These are phyloP conservation scores for Botrytis elliptica DNA, from an alignment of 2,329 filamentous ascomycete genomes.

Conservation along the genomic window DNA sequence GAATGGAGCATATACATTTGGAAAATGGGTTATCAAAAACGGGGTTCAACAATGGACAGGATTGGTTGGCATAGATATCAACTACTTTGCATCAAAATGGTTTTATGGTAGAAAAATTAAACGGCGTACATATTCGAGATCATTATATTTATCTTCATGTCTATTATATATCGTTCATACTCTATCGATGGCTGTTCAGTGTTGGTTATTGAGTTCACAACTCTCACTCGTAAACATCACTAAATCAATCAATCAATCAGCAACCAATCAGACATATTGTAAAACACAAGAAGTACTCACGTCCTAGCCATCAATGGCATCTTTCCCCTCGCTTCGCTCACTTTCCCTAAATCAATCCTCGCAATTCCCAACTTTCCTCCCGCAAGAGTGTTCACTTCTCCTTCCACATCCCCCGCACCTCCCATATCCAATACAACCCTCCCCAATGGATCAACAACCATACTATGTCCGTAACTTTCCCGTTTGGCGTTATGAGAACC, in stretches of 20 bases:
- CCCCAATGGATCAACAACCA: conserved; percentile 88
- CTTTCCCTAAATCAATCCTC: conserved; percentile 53
- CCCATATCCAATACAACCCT: conserved; percentile 65
- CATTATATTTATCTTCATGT: not conserved
- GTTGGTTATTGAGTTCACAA: not conserved
- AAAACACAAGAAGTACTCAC: conserved; percentile 27
- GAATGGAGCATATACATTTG: conserved; percentile 10
- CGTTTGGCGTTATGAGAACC: conserved; percentile 73
- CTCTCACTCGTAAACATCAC: conserved; percentile 29
- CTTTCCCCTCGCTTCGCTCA: conserved; percentile 53
- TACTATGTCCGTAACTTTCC: conserved; percentile 79
- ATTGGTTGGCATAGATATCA: conserved; percentile 34
- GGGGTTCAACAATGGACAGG: conserved; percentile 33
- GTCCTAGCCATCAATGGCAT: conserved; percentile 56
- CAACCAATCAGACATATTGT: not conserved
- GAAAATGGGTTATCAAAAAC: conserved; percentile 23
- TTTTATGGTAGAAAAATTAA: conserved; percentile 22
- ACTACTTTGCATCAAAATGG: conserved; percentile 34
- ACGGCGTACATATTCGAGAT: not conserved
- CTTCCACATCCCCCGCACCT: conserved; percentile 42
- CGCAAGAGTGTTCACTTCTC: conserved; percentile 32
- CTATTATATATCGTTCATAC: not conserved
- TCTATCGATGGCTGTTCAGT: not conserved
- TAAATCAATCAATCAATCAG: conserved; percentile 4
- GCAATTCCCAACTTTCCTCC: conserved; percentile 47